A percentile compares a stretch with the other conserved stretches of the same genome.
Conservation (phyloP, 257 asterid genomes). For the Cordia subcordata region DNA sequence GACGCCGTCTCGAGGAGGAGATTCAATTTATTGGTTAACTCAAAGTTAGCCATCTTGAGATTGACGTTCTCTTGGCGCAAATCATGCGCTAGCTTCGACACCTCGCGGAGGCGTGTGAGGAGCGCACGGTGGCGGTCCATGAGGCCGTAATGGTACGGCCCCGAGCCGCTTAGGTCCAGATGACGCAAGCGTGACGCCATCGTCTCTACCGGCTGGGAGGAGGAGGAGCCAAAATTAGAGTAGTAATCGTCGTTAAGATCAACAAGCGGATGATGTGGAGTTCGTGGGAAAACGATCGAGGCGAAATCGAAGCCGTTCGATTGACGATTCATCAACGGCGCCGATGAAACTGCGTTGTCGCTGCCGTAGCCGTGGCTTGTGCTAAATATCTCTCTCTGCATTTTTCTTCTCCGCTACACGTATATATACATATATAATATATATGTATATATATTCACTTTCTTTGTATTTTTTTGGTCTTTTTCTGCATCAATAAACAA, state of each 20-base stretch:
- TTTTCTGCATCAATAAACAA: no score
- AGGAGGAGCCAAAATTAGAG: slow-evolving; percentile 7
- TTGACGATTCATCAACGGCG: slow-evolving; percentile 22
- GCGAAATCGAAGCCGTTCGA: slow-evolving; percentile 20
- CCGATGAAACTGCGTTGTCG: slow-evolving; percentile 10
- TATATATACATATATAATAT: neutral
- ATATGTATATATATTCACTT: no score
- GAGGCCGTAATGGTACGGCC: slow-evolving; percentile 47
- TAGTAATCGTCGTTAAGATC: slow-evolving; percentile 6
- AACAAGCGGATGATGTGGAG: neutral
- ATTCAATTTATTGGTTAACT: slow-evolving; percentile 44
- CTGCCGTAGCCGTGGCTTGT: slow-evolving; percentile 16
- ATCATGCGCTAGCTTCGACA: slow-evolving; percentile 48
- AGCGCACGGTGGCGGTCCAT: slow-evolving; percentile 40
- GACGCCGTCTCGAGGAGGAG: slow-evolving; percentile 27
- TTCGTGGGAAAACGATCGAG: neutral
- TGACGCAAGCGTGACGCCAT: no score
- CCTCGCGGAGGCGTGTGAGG: slow-evolving; percentile 41
- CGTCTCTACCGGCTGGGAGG: slow-evolving; percentile 19
- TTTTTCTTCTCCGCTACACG: slow-evolving; percentile 16
- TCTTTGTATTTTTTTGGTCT: no score
- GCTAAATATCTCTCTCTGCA: slow-evolving; percentile 36
- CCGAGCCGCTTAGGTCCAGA: slow-evolving; percentile 7
- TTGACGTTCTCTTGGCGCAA: slow-evolving; percentile 73
- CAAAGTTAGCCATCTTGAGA: slow-evolving; percentile 48